phyloP scores from a whole-genome alignment of 2,329 filamentous ascomycete species.

The Cercospora janseana region DNA sequence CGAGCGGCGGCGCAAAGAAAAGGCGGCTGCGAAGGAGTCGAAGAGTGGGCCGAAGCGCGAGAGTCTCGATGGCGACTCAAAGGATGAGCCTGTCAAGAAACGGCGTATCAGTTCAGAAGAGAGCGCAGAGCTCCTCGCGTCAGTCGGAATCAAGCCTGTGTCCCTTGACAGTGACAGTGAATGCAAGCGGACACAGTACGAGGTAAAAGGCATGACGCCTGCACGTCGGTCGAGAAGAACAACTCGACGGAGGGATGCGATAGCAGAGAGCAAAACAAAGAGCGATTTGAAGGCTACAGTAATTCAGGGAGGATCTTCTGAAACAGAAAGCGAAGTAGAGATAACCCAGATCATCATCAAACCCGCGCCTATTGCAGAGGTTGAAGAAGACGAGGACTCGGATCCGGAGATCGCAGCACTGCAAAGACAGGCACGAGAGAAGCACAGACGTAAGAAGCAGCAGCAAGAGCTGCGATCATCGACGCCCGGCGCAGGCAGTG shows the following conservation, averaged over 20 bases:
- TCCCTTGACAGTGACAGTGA: constrained; percentile 19
- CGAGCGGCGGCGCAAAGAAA: constrained; percentile 32
- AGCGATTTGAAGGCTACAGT: constrained; percentile 5
- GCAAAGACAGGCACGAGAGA: constrained; percentile 44
- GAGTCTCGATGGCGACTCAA: constrained; percentile 27
- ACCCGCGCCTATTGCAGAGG: constrained; percentile 5
- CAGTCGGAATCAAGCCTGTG: constrained; percentile 21
- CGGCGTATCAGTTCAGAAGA: constrained; percentile 33
- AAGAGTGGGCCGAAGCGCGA: constrained; percentile 29
- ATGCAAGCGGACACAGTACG: constrained; percentile 12
- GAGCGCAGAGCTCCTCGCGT: constrained; percentile 25
- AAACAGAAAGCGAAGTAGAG: constrained; percentile 22
- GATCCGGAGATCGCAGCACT: constrained; percentile 45
- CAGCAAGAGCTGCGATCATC: constrained; percentile 17
- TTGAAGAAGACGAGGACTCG: constrained; percentile 39
- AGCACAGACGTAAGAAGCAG: constrained; percentile 12
- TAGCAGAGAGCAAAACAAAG: constrained; percentile 9
- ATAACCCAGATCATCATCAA: constrained; percentile 5
- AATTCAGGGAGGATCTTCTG: constrained; percentile 15
- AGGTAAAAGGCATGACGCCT: constrained; percentile 11
- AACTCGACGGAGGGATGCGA: constrained; percentile 20
- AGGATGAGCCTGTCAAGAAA: constrained; percentile 26
- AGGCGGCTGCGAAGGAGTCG: constrained; percentile 37
- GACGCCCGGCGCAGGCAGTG: constrained; percentile 11
- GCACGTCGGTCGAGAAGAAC: constrained; percentile 18